Evolutionary conservation across 1,139 yeast species (phyloP), one percentile per base, ranked within the genome.

Genomic region (Spathaspora jeffriesii): DNA sequence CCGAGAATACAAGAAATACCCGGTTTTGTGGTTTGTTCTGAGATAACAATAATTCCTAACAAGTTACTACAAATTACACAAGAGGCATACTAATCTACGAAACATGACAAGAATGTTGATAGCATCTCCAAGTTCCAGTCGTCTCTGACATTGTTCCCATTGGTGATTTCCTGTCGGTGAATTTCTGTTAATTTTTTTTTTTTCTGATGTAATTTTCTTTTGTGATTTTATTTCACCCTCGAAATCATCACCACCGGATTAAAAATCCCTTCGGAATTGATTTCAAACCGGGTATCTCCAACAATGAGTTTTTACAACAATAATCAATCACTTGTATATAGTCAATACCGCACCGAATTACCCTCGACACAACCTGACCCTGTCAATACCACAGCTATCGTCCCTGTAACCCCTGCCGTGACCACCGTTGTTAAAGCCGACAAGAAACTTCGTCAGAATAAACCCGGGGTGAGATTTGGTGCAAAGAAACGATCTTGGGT

Each of bases 401-500:
- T 17, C 18, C 18, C 23, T 17, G 31, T n/a, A 23, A 23, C 27
- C 9, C 14, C 43, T 27, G 45, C 27, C 28, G 48, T 21, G n/a
- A 28, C 15, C 28, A 41, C 25, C 28, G 30, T 27, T 23, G 21
- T 22, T 5, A 5, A 34, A 40, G 22, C 27, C 28, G 59, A 66
- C 5, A 60, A 58, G 44, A 63, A 58, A 45, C 68, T 61, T 42
- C 64, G 76, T 17, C 64, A 62, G 46, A 76, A 76, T 53, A 64
- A 73, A 47, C 81, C 82, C 1, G 81, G 81, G 2, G 80, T 73
- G 53, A 75, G 70, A 52, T 79, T 78, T 52, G 85, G 85, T 13
- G 84, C 84, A 14, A 79, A 78, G 54, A 79, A 79, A 67, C 75
- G 74, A 55, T 78, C 81, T 32, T 80, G 85, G 85, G 84, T 80